phyloP scores from a whole-genome alignment of 345 rosid genomes.

The Murraya paniculata region DNA sequence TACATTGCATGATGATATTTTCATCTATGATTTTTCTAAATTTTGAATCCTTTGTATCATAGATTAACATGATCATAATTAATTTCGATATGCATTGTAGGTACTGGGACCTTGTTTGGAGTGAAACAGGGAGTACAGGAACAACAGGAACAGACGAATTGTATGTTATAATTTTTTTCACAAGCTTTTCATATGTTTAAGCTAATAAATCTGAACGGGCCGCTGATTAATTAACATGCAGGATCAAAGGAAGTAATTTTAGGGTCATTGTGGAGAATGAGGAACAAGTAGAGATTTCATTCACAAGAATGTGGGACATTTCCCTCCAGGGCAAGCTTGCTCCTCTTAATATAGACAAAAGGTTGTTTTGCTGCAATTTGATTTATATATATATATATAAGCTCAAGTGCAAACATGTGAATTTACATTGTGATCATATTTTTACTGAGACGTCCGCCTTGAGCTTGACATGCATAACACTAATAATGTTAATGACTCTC shows the following conservation, averaged over 20 bases:
- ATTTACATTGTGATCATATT: too few relatives aligned
- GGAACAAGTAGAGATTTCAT: slow-evolving; percentile 65
- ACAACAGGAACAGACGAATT: slow-evolving; percentile 48
- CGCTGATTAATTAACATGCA: slow-evolving; percentile 9
- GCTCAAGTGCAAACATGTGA: not conserved
- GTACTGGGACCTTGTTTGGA: slow-evolving; percentile 59
- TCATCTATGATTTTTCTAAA: not conserved
- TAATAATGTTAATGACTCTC: slow-evolving; percentile 11
- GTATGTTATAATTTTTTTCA: slow-evolving; percentile 16
- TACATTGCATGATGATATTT: slow-evolving; percentile 7
- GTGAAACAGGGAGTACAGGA: slow-evolving; percentile 41
- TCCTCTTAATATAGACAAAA: slow-evolving; percentile 56
- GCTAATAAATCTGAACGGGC: not conserved
- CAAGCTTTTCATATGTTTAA: not conserved
- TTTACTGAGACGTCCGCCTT: not conserved
- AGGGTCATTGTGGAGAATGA: slow-evolving; percentile 45
- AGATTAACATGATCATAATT: not conserved
- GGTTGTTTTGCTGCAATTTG: slow-evolving; percentile 13
- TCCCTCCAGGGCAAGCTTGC: slow-evolving; percentile 34
- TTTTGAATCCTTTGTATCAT: not conserved
- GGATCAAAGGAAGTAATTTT: slow-evolving; percentile 32
- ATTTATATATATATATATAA: not conserved
- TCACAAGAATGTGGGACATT: slow-evolving; percentile 42
- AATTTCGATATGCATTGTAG: slow-evolving; percentile 16
- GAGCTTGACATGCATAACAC: not conserved